Base-by-base conservation (phyloP, 805 yeast species). In the Clavispora asparagi region DNA sequence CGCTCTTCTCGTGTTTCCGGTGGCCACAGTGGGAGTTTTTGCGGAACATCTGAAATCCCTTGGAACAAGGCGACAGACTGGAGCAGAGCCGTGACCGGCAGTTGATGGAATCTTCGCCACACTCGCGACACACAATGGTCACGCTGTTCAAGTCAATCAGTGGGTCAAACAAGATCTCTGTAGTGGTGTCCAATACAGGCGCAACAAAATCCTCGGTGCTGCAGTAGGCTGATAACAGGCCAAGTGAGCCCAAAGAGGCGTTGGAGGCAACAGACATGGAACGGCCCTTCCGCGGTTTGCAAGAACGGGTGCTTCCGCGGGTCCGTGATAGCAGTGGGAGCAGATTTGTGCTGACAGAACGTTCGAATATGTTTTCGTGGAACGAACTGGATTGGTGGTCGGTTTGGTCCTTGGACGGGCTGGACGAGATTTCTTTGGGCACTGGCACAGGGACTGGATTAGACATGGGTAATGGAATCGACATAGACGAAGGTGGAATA, bases 121-220 rank as follows among this genome's bases (percentile, higher is more conserved):
- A 42, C 13, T 46, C 47, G 16, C 51, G 46, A 32, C 37, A 59
- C 27, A 59, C 57, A 32, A 62, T 42, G 33, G 61, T 55, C 27
- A 65, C 65, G 33, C 55, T 47, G 28, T 59, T 52, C 38, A 55
- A 43, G 42, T 59, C 60, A 6, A 62, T 49, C 7, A 53, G 43
- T 11, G 70, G 69, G 42, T 65, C 56, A 38, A 54, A 50, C 14
- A 64, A 44, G 27, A 64, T 58, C 45, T 65, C 68, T 0, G 69
- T 53, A 17, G 70, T 60, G 36, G 60, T 51, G 48, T 64, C 69
- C 39, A 66, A 50, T 10, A 62, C 61, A 8, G 71, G 71, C 14
- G 61, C 60, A 12, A 59, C 54, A 42, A 45, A 65, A 45, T 66
- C 63, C 40, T 65, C 70, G 10, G 56, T 53, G 40, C 54, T 60